Evolutionary conservation across 2,329 filamentous ascomycete genomes (phyloP), one percentile per base, ranked within the genome.

Genomic region (Talaromyces marneffei): DNA sequence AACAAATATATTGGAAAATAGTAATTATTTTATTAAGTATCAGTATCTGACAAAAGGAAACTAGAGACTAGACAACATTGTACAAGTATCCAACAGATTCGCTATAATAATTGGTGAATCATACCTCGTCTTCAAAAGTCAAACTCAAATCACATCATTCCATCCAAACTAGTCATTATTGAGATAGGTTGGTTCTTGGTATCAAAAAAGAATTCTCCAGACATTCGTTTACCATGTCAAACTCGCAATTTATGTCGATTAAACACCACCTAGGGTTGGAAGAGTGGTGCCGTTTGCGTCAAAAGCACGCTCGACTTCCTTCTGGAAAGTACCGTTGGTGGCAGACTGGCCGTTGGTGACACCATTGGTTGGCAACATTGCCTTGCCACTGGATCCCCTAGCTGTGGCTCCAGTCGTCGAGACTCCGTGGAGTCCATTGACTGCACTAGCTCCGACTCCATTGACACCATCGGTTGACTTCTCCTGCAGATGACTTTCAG

Each of bases 271-370:
- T 7, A 62, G 48, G 4, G 14, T 55, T n/a, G 60, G 29, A 9
- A 35, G 31, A n/a, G 63, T 60, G 18, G 57, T 37, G 59, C 37
- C 39, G 10, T 58, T 63, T 23, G 64, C 63, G 20, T 62, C 66
- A 40, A 74, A 72, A n/a, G 71, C 72, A 44, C 72, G 59, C 48
- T 71, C 69, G 35, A 73, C 65, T 60, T 73, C 71, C 44, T 71
- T 61, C 52, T 66, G 64, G 39, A 65, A 63, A 39, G 46, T 20
- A 16, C 66, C 66, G 44, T 68, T 68, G 25, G 65, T 65, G 27
- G 54, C 61, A 56, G 14, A n/a, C 6, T 57, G 57, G 14, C 61
- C 46, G 40, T 62, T 59, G 50, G 66, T 65, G 6, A 64, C 61
- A 31, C 64, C 64, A 25, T 68, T 65, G 20, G 67, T 65, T 39